Evolutionary conservation across 2,329 filamentous ascomycete genomes (phyloP).

Genomic region (Neopestalotiopsis sp.): DNA sequence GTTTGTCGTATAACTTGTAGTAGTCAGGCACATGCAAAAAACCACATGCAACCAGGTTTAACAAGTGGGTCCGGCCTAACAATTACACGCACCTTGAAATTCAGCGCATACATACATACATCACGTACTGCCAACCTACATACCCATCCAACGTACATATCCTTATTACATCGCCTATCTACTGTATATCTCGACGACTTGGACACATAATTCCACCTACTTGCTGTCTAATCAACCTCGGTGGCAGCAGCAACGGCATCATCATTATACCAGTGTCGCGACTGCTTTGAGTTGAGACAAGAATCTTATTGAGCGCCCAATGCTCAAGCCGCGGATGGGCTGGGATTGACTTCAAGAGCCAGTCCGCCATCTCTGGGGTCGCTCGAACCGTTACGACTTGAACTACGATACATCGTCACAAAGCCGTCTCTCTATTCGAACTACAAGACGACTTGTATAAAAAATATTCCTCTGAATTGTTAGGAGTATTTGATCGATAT

Average conservation of each 20-base stretch:
- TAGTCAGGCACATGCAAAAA: not conserved
- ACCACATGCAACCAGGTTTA: not conserved
- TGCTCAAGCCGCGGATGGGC: constrained; percentile 13
- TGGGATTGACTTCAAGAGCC: constrained; percentile 8
- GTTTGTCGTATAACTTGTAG: not conserved
- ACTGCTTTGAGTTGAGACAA: constrained; percentile 15
- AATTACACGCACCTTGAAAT: constrained; percentile 1
- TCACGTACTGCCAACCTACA: no score
- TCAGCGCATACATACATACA: constrained; percentile 6
- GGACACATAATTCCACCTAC: not conserved
- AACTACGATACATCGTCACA: constrained; percentile 9
- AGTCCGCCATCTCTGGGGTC: constrained; percentile 17
- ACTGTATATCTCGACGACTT: not conserved
- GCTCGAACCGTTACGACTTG: constrained; percentile 30
- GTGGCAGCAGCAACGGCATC: not conserved
- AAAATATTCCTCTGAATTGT: not conserved
- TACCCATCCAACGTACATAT: not conserved
- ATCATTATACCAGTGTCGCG: not conserved
- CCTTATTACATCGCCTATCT: not conserved
- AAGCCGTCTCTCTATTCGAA: not conserved
- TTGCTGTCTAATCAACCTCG: not conserved
- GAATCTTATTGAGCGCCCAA: not conserved
- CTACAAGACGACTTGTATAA: not conserved
- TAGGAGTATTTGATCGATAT: not conserved
- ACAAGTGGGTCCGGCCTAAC: not conserved